phyloP scores from a whole-genome alignment of 2,329 filamentous ascomycete genomes.

The Ophiostoma sp. region DNA sequence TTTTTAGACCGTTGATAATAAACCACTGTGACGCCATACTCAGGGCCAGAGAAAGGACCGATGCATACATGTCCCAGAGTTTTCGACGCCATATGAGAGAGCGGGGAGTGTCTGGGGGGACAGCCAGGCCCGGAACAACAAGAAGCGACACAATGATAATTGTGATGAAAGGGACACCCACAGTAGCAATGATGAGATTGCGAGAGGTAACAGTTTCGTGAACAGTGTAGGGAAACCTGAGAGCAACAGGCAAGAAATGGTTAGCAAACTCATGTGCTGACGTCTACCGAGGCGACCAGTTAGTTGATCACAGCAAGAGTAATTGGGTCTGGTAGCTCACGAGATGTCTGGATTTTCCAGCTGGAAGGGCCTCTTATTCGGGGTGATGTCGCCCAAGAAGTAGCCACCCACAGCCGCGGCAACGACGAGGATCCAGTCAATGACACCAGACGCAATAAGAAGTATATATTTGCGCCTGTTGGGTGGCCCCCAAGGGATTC shows the following conservation, averaged over 20 bases:
- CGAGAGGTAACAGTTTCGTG: constrained; percentile 66
- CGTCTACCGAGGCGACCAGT: no score
- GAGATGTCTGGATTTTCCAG: constrained; percentile 71
- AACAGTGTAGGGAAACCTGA: constrained; percentile 62
- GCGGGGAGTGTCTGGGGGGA: constrained; percentile 56
- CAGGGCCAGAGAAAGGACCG: constrained; percentile 74
- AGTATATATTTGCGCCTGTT: constrained; percentile 20
- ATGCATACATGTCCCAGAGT: constrained; percentile 84
- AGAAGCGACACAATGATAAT: constrained; percentile 63
- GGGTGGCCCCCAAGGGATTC: neutral
- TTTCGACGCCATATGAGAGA: constrained; percentile 70
- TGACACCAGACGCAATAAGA: constrained; percentile 59
- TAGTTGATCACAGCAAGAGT: neutral
- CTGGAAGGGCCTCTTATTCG: constrained; percentile 66
- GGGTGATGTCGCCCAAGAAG: constrained; percentile 53
- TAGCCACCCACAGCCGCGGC: constrained; percentile 54
- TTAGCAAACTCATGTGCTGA: neutral
- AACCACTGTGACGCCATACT: constrained; percentile 68
- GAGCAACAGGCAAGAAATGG: neutral
- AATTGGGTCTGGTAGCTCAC: constrained; percentile 36
- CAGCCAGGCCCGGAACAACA: constrained; percentile 67
- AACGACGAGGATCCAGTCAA: constrained; percentile 68
- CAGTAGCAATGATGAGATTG: constrained; percentile 58
- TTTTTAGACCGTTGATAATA: constrained; percentile 82
- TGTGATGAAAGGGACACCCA: constrained; percentile 60